Base-by-base conservation (phyloP, 73 alveolate genomes). In the Symbiodinium pilosum region DNA sequence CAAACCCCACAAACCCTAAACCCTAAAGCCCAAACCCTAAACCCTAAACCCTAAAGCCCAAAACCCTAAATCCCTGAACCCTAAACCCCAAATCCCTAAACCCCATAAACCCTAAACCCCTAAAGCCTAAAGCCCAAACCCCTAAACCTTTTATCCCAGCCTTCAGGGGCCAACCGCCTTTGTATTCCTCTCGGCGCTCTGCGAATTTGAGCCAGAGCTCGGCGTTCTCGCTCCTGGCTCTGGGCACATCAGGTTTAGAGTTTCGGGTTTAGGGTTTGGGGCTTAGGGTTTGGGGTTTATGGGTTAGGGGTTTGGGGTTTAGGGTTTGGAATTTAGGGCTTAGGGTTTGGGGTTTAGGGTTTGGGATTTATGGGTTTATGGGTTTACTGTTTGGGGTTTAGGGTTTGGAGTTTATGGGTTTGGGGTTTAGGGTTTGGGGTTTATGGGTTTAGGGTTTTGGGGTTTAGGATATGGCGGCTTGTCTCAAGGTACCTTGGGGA, bases 91-190 rank as follows among this genome's bases (percentile, higher is more conserved):
- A 47, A 14, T 14, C 59, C 59, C 14, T 9, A 47, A 47, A 6
- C 59, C 59, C 59, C 59, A 6, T 14, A 47, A 47, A 6, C 59
- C 59, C 59, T 47, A 47, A 47, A 47, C 59, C 59, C 59, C 59
- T 47, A 47, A 47, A 47, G 21, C 77, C 77, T 24, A 20, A 28
- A 24, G 39, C 77, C 36, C 36, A 59, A 20, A 59, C 77, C 32
- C 69, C 69, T 52, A 28, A 52, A 52, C 24, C 14, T 52, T 28
- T 16, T 11, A 16, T 16, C 64, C 84, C 40, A 7, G 86, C 86
- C 44, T 75, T 75, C 86, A 75, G 51, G 4, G 86, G 86, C 51
- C 51, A 36, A 47, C 86, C 86, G 44, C 86, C 86, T 30, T 75
- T 75, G 86, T 75, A 75, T 32, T 39, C 44, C 30, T 34, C 86